Evolutionary conservation across 495 filamentous ascomycete species (phyloP), one percentile per base, ranked within the genome.

Genomic region (Penicillium egyptiacum): DNA sequence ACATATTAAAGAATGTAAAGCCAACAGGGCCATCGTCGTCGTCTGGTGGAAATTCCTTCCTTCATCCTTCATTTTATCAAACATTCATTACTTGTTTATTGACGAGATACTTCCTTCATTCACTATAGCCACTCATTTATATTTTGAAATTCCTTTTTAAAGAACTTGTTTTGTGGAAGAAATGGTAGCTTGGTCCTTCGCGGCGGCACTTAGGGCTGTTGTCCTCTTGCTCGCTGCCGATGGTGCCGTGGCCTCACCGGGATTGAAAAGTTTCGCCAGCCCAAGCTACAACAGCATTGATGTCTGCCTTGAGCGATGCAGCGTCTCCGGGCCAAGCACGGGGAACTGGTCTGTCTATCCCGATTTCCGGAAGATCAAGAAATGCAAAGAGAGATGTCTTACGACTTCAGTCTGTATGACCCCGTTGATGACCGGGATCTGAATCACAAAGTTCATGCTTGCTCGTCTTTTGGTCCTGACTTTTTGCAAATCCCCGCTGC

Each of bases 281-380:
- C 69, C 61, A 26, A 46, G 59, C 40, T 65, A 68, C 49, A 61
- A 63, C 39, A 33, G 23, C 23, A 25, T 25, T 25, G 23, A 25
- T 25, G 23, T 50, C 22, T 75, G 72, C 58, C 72, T 70, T 14
- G 53, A 57, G 43, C 59, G 62, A 57, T 75, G 73, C 60, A 53
- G 25, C 49, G 52, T 62, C 10, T 59, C 68, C 1, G 73, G 73
- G 4, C 65, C 71, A 2, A 62, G 63, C 51, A 33, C 23, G 63
- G 53, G 35, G 1, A 73, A 71, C 37, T 73, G 72, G 72, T 70
- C 72, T 42, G 58, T 58, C 26, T 73, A 73, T 40, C 70, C 50
- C 41, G 60, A 65, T 46, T 50, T 73, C 26, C 43, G 63, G 3
- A 45, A 63, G 55, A 33, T 69, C 43, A 40, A 51, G 16, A 44